Evolutionary conservation across 2,329 filamentous ascomycete genomes (phyloP), one percentile per base, ranked within the genome.

Genomic region (Kalmusia sp.): DNA sequence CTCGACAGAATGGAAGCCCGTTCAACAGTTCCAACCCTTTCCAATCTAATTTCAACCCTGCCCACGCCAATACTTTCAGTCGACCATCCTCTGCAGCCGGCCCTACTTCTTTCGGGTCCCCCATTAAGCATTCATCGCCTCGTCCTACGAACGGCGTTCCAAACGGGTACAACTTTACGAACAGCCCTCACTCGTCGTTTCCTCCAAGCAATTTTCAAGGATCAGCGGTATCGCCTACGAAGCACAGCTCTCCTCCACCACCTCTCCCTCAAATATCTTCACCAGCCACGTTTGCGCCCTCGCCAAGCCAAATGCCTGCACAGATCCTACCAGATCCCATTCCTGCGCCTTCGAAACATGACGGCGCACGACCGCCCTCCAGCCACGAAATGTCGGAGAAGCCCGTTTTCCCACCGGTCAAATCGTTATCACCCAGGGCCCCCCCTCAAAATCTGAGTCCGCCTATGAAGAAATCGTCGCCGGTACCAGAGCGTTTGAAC

Each of bases 401-500:
- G 8, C 76, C 82, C 0, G 79, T 87, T 21, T 73, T 88, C 2
- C 86, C 86, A 4, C 86, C 86, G 0, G 71, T 81, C 2, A 79
- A 84, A 34, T 77, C 82, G 1, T 68, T 89, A 41, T 82, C 84
- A 8, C 87, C 87, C 0, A 84, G 81, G 35, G 80, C 82, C 2
- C 80, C 79, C 12, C 77, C 82, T 51, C 81, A 83, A 58, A 85
- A 86, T 52, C 68, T 86, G 45, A 85, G 83, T 14, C 85, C 87
- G 21, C 87, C 85, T 2, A 77, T 84, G 59, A 87, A 89, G 75
- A 76, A 79, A 54, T 49, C 55, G 28, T 64, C 60, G 37, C 65
- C 64, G 4, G 62, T 59, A 21, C 69, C 66, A 1, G 66, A 69
- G 8, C 52, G 63, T 1, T 8, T 38, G 3, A 47, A 41, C 19